Evolutionary conservation across 78 protist species (phyloP), one percentile per base, ranked within the genome.

Genomic region (Isochrysis galbana): DNA sequence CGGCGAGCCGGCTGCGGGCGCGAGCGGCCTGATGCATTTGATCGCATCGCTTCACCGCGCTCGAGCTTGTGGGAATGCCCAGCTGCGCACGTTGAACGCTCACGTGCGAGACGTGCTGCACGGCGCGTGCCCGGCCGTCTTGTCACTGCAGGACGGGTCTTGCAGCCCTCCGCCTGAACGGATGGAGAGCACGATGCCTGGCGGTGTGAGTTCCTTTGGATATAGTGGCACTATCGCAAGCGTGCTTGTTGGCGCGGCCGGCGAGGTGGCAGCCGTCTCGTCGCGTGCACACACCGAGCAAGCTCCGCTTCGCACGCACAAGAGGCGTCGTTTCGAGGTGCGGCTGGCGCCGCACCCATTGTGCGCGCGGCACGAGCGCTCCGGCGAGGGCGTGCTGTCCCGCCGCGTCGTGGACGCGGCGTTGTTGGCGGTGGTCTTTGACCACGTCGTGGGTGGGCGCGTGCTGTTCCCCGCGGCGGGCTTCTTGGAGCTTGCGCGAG

Each of bases 1-100:
- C 38, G 46, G 67, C 38, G 91, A 87, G 80, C 26, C 70, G 23
- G 80, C 82, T 2, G 91, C 91, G 47, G 91, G 91, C 54, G 38
- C 32, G 25, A 0, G 82, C 4, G 91, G 80, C 23, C 39, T 87
- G 38, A 26, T 87, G 67, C 23, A 39, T 34, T 25, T 44, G 4
- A 54, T 29, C 78, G 23, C 41, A 17, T n/a, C 46, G 2, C 55
- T 61, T 11, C 22, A 36, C 41, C 3, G 11, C 36, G 55, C 29
- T 0, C 41, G 11, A 0, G 91, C 72, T 5, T 42, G 36, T 0
- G 34, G 46, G 41, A 87, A 87, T 14, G 78, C 36, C 47, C 91
- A 61, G 82, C 82, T 72, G 17, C 82, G 82, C 36, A 34, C 17
- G 36, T 19, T 72, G 17, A 72, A 34, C 82, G 17, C 14, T 1